Evolutionary conservation across 2,329 filamentous ascomycete genomes (phyloP).

Genomic region (Nannizziopsis barbatae): DNA sequence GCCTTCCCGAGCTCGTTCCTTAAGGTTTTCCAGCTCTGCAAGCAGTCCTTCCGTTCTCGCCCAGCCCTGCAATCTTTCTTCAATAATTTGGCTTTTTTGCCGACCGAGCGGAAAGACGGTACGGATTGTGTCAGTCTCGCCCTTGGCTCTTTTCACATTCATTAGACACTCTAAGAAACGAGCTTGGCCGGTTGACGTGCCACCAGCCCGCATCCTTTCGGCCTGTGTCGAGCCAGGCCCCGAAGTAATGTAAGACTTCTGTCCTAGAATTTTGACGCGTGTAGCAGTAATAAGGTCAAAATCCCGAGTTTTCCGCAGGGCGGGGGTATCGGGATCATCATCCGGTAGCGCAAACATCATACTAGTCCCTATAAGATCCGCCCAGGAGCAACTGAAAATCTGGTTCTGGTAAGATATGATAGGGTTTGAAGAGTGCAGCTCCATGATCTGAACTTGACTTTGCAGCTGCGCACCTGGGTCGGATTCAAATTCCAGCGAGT

Average conservation of each 20-base stretch:
- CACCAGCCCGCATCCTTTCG: constrained; percentile 7
- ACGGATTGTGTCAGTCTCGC: constrained; percentile 53
- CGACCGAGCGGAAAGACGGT: constrained; percentile 40
- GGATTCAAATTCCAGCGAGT: constrained; percentile 12
- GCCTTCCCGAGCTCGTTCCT: constrained; percentile 27
- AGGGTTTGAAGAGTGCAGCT: constrained; percentile 64
- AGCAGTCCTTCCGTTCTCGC: constrained; percentile 30
- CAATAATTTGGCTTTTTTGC: constrained; percentile 25
- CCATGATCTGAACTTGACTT: constrained; percentile 62
- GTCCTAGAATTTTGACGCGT: constrained; percentile 57
- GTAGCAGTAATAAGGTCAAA: constrained; percentile 64
- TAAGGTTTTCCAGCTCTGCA: constrained; percentile 28
- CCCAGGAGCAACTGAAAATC: constrained; percentile 71
- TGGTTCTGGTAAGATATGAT: constrained; percentile 68
- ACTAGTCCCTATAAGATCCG: constrained; percentile 72
- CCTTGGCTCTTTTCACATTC: constrained; percentile 51
- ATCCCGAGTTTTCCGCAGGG: constrained; percentile 32
- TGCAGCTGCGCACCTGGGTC: constrained; percentile 16
- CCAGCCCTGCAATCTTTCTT: constrained; percentile 28
- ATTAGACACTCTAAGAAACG: constrained; percentile 56
- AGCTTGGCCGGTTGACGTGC: constrained; percentile 34
- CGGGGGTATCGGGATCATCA: constrained; percentile 43
- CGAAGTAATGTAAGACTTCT: constrained; percentile 49
- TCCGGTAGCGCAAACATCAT: constrained; percentile 51
- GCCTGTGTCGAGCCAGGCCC: constrained; percentile 23